Evolutionary conservation across 148 eudicot genomes (phyloP).

Genomic region (Fallopia convolvulus): DNA sequence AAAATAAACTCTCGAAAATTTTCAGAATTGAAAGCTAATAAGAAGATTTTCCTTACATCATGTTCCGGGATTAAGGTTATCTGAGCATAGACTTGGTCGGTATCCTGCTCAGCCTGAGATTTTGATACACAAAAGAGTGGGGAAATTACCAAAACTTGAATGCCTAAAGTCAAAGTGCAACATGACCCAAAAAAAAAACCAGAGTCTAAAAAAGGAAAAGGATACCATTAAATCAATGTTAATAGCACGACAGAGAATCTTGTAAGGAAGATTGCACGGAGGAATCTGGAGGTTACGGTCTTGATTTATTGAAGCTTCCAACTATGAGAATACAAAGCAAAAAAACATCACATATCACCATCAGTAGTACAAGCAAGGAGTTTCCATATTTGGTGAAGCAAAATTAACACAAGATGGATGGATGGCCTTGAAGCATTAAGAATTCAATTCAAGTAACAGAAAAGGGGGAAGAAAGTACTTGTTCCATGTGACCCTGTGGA

Average conservation of each 20-base stretch:
- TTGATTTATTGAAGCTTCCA: conserved; percentile 70
- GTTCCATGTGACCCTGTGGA: conserved; percentile 96
- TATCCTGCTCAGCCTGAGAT: conserved; percentile 72
- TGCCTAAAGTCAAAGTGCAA: background rate
- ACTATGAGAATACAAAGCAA: conserved; percentile 34
- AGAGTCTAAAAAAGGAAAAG: conserved; percentile 1
- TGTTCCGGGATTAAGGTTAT: conserved; percentile 58
- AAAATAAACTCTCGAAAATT: background rate
- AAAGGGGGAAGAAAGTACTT: conserved; percentile 26
- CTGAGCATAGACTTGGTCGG: conserved; percentile 94
- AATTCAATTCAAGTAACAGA: background rate
- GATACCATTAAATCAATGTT: conserved; percentile 50
- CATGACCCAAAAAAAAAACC: background rate
- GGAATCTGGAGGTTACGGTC: conserved; percentile 53
- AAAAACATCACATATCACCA: conserved; percentile 5
- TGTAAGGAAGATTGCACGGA: conserved; percentile 52
- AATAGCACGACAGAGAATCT: conserved; percentile 65
- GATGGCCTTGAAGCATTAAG: background rate
- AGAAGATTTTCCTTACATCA: conserved; percentile 42
- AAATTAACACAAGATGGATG: background rate
- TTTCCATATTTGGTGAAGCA: background rate
- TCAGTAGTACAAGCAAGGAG: background rate
- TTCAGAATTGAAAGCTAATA: background rate
- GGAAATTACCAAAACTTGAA: background rate
- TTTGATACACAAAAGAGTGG: conserved; percentile 6